Conservation (phyloP, 225 moss, liverwort and hornwort genomes). For the Marchantia polymorpha region DNA sequence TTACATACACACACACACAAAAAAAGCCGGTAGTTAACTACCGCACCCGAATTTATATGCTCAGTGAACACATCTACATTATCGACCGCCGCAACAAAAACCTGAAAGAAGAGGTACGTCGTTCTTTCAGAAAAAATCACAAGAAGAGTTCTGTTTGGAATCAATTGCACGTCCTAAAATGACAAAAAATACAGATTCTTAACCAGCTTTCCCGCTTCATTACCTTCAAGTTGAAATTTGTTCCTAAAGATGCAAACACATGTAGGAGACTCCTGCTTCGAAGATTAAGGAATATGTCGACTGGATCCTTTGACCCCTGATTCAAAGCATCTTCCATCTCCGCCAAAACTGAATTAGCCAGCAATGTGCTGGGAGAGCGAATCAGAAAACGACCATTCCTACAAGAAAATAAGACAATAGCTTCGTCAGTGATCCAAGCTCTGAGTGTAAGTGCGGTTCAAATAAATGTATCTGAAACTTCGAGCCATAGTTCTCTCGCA, state of each 20-base stretch:
- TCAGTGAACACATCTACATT: neutral
- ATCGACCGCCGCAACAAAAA: neutral
- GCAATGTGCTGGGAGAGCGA: slow-evolving; percentile 71
- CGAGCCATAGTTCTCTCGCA: too few relatives aligned
- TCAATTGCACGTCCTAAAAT: neutral
- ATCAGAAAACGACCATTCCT: slow-evolving; percentile 90
- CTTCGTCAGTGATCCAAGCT: neutral
- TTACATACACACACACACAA: neutral
- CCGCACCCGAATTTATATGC: neutral
- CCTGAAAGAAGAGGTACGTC: too few relatives aligned
- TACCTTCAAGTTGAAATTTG: slow-evolving; percentile 82
- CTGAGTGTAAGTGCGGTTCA: neutral
- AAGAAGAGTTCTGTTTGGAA: neutral
- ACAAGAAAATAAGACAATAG: slow-evolving; percentile 15
- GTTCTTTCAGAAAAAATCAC: neutral
- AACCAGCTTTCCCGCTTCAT: neutral
- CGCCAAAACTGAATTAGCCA: slow-evolving; percentile 60
- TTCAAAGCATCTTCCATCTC: slow-evolving; percentile 95
- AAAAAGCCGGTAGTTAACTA: neutral
- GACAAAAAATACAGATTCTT: neutral
- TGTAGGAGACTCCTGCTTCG: slow-evolving; percentile 91
- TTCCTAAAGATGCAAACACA: slow-evolving; percentile 78
- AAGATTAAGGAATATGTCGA: slow-evolving; percentile 76
- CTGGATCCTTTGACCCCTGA: slow-evolving; percentile 57
- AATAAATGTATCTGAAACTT: too few relatives aligned